Evolutionary conservation across 371 early-diverging fungal genomes (phyloP), one percentile per base, ranked within the genome.

Genomic region (Actinomucor elegans): DNA sequence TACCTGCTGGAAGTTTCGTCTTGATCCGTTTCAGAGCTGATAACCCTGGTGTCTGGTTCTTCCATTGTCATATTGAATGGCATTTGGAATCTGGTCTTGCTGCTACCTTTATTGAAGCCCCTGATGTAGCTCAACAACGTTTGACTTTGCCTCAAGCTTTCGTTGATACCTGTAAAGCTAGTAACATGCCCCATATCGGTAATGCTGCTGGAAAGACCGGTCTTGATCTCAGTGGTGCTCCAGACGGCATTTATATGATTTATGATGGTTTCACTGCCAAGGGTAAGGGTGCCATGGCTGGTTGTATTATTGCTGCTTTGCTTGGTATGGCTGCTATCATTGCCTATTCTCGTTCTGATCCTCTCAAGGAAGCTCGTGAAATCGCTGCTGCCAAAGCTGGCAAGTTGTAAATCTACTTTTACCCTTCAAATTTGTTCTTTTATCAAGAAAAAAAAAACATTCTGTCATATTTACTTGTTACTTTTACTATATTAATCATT

Each of bases 21-120:
- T 65, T 81, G 33, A 63, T 84, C 36, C 78, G 84, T 38, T 81
- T 81, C 69, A 75, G 78, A 52, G 79, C 78, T 26, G 79, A 80
- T 50, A 93, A 92, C 62, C 82, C 55, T 3, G 77, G 80, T 28
- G 70, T 71, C 18, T 80, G 78, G 74, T 50, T 79, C 33, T 65
- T 82, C 66, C 75, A 93, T 68, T 93, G 92, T 65, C 93, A 93
- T 58, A 86, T 90, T 35, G 84, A 84, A 61, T 89, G 88, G 89
- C 93, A 93, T 73, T 59, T 80, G 32, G 72, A 71, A 28, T 65
- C 87, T 35, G 89, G 89, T 42, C 64, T 88, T 40, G 77, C 68
- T 34, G 72, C 73, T 42, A 53, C 77, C 18, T 66, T 92, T 55
- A 65, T 91, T 43, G 91, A 87, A 58, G 88, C 88, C 3, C 93